Base-by-base conservation (phyloP, 2,329 filamentous ascomycete genomes). In the Aspergillus pseudotamarii region DNA sequence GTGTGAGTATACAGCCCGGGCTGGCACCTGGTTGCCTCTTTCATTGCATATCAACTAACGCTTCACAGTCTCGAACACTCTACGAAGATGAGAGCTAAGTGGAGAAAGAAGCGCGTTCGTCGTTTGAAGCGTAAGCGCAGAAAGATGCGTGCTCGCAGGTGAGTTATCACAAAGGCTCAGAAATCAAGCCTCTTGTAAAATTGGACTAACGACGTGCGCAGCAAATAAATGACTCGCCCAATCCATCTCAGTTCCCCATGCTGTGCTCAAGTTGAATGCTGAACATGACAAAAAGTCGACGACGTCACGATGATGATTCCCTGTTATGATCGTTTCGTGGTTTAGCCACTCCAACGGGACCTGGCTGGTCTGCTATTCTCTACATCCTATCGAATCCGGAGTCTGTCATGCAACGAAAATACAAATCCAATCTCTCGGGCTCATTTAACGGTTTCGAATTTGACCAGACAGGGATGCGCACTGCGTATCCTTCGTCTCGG, bases 21-120 rank as follows among this genome's bases (percentile, higher is more conserved):
- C 51, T 60, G 45, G 26, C n/a, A 38, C 38, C 45, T 51, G 48
- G 45, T 63, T 48, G 19, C 54, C 48, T 60, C 43, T 11, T 55
- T 55, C 30, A 30, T 55, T 57, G 61, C 45, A 58, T 30, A 65
- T 57, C 66, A 59, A 70, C 70, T 68, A 60, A 69, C 67, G 16
- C 45, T 26, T 36, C n/a, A 30, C 57, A 68, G 66, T 71, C 62
- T 72, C 73, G 74, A 72, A 73, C 71, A 68, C 72, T 78, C 76
- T 79, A 72, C 77, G 78, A 80, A 80, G 78, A 90, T 90, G 88
- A 90, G 94, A 95, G 94, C 93, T 82, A 98, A 98, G 89, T 98
- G 95, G 95, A 95, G 94, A 89, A 99, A 99, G 92, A 99, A 99
- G 94, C 89, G 95, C 83, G 94, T 97, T 86, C 89, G 95, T 80